These are phyloP conservation scores for Xylariaceae sp. DNA, from an alignment of 2,329 filamentous ascomycete genomes.

Conservation along the genomic window DNA sequence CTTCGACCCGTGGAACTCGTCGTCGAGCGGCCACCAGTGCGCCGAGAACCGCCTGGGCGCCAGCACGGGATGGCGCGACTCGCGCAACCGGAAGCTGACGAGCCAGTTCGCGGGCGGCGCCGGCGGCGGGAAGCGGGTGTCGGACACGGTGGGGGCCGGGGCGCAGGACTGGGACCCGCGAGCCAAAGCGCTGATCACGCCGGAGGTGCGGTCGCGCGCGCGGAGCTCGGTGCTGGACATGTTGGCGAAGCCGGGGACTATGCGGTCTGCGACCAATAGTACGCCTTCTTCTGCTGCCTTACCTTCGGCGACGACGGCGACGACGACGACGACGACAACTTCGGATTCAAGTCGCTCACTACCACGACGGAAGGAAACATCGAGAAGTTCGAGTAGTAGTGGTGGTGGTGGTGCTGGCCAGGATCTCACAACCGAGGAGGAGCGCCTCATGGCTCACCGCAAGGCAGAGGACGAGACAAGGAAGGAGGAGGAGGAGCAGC, in stretches of 20 bases:
- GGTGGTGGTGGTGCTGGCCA: too few relatives aligned
- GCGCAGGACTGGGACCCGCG: constrained; percentile 60
- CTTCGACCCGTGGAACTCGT: constrained; percentile 76
- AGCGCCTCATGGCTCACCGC: constrained; percentile 35
- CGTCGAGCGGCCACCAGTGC: constrained; percentile 78
- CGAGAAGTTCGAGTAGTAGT: neutral
- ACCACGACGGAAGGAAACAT: neutral
- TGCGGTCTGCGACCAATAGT: constrained; percentile 42
- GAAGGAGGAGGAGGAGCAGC: constrained; percentile 54
- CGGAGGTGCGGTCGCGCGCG: constrained; percentile 48
- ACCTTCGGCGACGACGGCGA: constrained; percentile 15
- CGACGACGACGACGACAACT: neutral
- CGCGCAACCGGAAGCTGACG: constrained; percentile 70
- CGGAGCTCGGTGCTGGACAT: constrained; percentile 59
- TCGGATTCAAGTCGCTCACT: neutral
- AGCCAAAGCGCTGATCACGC: constrained; percentile 51
- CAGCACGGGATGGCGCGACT: constrained; percentile 73
- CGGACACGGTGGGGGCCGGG: constrained; percentile 70
- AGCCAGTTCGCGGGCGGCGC: constrained; percentile 68
- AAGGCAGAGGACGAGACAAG: constrained; percentile 42
- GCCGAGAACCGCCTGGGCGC: constrained; percentile 67
- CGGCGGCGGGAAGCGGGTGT: constrained; percentile 64
- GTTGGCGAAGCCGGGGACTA: constrained; percentile 54
- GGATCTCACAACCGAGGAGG: constrained; percentile 35
- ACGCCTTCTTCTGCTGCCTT: neutral